Percentiles rank a stretch among this genome's conserved stretches.
Conservation (phyloP, 495 filamentous ascomycete species). For the Pseudoneurospora amorphoporcata region DNA sequence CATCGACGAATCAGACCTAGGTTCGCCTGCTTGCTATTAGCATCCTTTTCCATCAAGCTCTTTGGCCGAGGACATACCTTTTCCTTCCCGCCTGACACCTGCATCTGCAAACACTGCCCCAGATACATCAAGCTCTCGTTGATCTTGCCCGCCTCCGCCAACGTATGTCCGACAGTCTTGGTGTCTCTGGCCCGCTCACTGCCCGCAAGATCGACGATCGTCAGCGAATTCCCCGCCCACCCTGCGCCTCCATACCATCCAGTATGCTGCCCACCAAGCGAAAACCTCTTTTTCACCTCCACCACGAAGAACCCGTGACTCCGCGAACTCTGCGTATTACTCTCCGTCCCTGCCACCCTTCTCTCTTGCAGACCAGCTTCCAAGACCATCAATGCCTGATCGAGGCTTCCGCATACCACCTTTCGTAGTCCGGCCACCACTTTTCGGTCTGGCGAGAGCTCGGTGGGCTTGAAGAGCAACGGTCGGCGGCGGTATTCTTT, state of each 20-base stretch:
- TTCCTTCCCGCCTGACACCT: constrained; percentile 60
- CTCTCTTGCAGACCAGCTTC: constrained; percentile 84
- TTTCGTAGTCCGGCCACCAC: constrained; percentile 87
- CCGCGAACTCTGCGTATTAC: constrained; percentile 77
- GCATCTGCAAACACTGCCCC: constrained; percentile 94
- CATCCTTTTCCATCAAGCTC: not conserved
- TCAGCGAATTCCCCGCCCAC: constrained; percentile 75
- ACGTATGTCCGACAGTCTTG: constrained; percentile 83
- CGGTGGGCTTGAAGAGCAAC: constrained; percentile 80
- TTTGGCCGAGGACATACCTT: constrained; percentile 46
- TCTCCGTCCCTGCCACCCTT: constrained; percentile 79
- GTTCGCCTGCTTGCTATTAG: constrained; percentile 44
- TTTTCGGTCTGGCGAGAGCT: constrained; percentile 74
- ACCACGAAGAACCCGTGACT: constrained; percentile 96
- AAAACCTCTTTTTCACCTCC: constrained; percentile 73
- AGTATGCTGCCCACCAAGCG: constrained; percentile 33
- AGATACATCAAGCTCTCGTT: constrained; percentile 98
- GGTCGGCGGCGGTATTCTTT: constrained; percentile 66
- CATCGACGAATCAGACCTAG: constrained; percentile 90
- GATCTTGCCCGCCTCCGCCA: constrained; percentile 94
- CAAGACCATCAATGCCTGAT: constrained; percentile 82
- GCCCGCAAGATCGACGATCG: constrained; percentile 86
- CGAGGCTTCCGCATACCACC: constrained; percentile 72
- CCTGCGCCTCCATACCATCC: constrained; percentile 31
- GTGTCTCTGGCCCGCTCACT: constrained; percentile 89